Percentiles rank a stretch among this genome's conserved stretches.
These are phyloP conservation scores for Oryza glaberrima DNA, from an alignment of 176 grass and related monocot genomes.

Conservation along the genomic window DNA sequence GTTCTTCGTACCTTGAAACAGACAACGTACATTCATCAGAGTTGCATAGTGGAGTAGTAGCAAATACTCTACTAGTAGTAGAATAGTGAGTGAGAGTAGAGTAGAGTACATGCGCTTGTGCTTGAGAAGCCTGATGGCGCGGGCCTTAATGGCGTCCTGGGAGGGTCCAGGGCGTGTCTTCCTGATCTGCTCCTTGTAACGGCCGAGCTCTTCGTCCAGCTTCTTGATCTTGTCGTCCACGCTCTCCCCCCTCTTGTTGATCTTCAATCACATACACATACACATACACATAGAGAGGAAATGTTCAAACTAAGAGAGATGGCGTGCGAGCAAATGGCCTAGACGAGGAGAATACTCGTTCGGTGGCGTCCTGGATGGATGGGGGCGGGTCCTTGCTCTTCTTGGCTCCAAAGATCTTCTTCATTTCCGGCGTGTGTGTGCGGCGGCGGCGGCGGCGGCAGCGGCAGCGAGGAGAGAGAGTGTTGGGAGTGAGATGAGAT, in stretches of 20 bases:
- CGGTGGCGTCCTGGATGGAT: conserved; percentile 87
- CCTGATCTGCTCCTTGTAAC: conserved; percentile 89
- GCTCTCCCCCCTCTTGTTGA: conserved; percentile 87
- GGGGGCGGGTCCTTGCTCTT: conserved; percentile 84
- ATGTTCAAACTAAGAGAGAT: too few relatives aligned
- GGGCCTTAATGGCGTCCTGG: conserved; percentile 94
- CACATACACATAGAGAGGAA: too few relatives aligned
- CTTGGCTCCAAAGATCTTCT: conserved; percentile 89
- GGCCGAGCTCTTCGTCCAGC: conserved; percentile 82
- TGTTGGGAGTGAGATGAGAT: too few relatives aligned
- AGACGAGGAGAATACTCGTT: conserved; percentile 39
- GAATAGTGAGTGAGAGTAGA: neutral
- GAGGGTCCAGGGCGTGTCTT: conserved; percentile 84
- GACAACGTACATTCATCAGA: neutral
- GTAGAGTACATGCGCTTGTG: conserved; percentile 72
- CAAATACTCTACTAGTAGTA: neutral
- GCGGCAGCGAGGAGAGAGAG: too few relatives aligned
- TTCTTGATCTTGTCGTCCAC: conserved; percentile 97
- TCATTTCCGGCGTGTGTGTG: conserved; percentile 52
- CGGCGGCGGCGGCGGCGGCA: neutral
- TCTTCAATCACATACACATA: conserved; percentile 29
- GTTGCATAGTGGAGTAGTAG: neutral
- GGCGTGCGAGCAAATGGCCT: too few relatives aligned
- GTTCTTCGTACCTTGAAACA: conserved; percentile 72
- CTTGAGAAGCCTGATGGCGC: conserved; percentile 89